Evolutionary conservation across 1,284 basidiomycete genomes (phyloP).

Genomic region (Gomphus bonarii): DNA sequence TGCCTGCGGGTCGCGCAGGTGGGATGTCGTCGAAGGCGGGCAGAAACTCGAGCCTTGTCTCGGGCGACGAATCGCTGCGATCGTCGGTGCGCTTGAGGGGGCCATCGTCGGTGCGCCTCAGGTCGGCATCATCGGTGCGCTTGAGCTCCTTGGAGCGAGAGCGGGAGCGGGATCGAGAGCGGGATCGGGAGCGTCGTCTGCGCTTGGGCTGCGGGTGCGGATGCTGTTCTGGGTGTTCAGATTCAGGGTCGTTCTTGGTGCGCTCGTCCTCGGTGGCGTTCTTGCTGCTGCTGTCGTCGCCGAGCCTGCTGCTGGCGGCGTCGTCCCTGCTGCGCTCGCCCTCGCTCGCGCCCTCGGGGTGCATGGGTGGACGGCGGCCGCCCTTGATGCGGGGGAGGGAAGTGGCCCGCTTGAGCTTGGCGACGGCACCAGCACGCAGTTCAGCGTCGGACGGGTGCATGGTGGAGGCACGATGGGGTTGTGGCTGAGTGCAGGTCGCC

Average conservation of each 20-base stretch:
- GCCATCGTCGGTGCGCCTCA: too few species aligned
- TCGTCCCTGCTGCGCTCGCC: conserved; percentile 42
- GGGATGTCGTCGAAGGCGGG: conserved; percentile 10
- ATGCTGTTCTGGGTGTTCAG: conserved; percentile 8
- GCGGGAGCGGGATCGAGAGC: conserved; percentile 37
- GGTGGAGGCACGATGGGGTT: background rate
- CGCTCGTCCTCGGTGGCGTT: conserved; percentile 12
- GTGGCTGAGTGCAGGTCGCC: conserved; percentile 3
- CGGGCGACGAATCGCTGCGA: conserved; percentile 8
- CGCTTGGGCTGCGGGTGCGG: conserved; percentile 19
- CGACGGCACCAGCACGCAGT: conserved; percentile 75
- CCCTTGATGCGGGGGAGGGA: conserved; percentile 83
- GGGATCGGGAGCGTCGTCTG: conserved; percentile 61
- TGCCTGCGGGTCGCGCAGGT: background rate
- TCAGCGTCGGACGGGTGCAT: conserved; percentile 37
- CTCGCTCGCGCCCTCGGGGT: conserved; percentile 64
- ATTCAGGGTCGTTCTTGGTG: background rate
- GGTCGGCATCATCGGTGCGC: conserved; percentile 21
- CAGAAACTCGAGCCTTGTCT: conserved; percentile 10
- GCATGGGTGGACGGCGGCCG: conserved; percentile 75
- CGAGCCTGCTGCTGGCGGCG: conserved; percentile 10
- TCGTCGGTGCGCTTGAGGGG: conserved; percentile 31
- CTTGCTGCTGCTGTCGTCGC: conserved; percentile 18
- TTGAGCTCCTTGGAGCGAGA: conserved; percentile 68
- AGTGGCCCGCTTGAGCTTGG: conserved; percentile 81